These are phyloP conservation scores for Aspergillus fumigatus DNA, from an alignment of 2,329 filamentous ascomycete species.

Conservation along the genomic window DNA sequence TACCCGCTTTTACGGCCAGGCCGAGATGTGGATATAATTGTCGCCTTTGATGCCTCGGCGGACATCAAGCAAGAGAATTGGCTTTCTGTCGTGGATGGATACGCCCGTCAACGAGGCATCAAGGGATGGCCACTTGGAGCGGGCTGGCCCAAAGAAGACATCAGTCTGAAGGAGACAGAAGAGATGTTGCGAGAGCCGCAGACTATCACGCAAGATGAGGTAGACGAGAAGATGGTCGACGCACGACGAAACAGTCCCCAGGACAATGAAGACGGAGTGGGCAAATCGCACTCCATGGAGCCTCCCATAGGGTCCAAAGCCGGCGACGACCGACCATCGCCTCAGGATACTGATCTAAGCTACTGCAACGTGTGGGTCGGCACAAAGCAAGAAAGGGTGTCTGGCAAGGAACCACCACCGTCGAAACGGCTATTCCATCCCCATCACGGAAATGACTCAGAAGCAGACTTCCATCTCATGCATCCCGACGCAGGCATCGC, in stretches of 20 bases:
- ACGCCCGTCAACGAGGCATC: conserved; percentile 81
- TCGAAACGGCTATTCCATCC: conserved; percentile 47
- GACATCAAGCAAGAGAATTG: conserved; percentile 94
- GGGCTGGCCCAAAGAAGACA: conserved; percentile 74
- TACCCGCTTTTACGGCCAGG: conserved; percentile 89
- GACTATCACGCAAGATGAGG: conserved; percentile 55
- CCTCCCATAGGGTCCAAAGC: conserved; percentile 39
- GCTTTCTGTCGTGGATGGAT: conserved; percentile 88
- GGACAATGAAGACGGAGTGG: conserved; percentile 1
- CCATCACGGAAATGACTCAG: conserved; percentile 52
- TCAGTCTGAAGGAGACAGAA: conserved; percentile 56
- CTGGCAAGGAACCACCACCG: conserved; percentile 49
- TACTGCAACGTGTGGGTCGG: conserved; percentile 97
- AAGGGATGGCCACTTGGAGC: conserved; percentile 92
- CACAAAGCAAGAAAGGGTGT: conserved; percentile 66
- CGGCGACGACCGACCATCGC: conserved; percentile 39
- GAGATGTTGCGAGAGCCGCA: conserved; percentile 65
- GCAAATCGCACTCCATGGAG: conserved; percentile 23
- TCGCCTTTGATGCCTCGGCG: conserved; percentile 91
- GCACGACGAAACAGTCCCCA: conserved; percentile 45
- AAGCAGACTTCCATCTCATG: conserved; percentile 65
- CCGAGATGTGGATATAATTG: conserved; percentile 79
- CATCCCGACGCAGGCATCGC: conserved; percentile 77
- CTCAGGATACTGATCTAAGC: conserved; percentile 56
- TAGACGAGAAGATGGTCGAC: conserved; percentile 58